These are phyloP conservation scores for Conticribra guillardii DNA, from an alignment of 108 stramenopile species.

Conservation along the genomic window DNA sequence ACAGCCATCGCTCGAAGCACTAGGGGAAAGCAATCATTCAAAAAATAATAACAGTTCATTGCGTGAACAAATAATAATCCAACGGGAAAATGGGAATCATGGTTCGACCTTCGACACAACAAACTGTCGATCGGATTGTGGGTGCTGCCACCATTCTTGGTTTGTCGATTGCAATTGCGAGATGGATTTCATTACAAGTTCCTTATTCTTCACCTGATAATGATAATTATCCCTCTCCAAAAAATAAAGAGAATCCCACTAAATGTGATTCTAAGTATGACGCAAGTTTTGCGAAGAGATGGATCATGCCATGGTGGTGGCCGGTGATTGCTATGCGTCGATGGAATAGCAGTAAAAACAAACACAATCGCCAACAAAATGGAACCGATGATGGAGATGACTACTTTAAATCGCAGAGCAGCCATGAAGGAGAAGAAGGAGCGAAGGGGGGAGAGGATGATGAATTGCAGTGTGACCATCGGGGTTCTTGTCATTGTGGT, in stretches of 20 bases:
- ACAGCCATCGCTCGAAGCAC: too few species aligned
- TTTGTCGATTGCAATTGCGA: conserved; percentile 21
- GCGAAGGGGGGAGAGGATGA: neutral
- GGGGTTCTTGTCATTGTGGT: conserved; percentile 74
- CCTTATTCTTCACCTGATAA: too few species aligned
- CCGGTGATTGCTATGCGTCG: conserved; percentile 32
- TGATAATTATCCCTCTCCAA: too few species aligned
- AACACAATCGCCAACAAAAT: neutral
- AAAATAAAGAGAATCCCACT: too few species aligned
- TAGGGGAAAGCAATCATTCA: too few species aligned
- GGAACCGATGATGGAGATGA: neutral
- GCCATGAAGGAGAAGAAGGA: conserved; percentile 5
- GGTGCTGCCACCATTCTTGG: conserved; percentile 43
- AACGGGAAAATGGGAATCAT: conserved; percentile 7
- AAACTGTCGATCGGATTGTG: conserved; percentile 46
- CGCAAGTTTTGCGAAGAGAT: too few species aligned
- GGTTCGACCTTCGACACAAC: conserved; percentile 34
- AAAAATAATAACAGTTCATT: too few species aligned
- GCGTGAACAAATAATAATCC: too few species aligned
- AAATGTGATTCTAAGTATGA: too few species aligned
- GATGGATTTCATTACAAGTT: conserved; percentile 16
- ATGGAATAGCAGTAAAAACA: conserved; percentile 9
- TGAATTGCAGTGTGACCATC: conserved; percentile 33
- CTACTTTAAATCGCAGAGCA: neutral
- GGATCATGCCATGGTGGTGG: conserved; percentile 41